Evolutionary conservation across 2,329 filamentous ascomycete species (phyloP).

Genomic region (Pseudocercospora vitis): DNA sequence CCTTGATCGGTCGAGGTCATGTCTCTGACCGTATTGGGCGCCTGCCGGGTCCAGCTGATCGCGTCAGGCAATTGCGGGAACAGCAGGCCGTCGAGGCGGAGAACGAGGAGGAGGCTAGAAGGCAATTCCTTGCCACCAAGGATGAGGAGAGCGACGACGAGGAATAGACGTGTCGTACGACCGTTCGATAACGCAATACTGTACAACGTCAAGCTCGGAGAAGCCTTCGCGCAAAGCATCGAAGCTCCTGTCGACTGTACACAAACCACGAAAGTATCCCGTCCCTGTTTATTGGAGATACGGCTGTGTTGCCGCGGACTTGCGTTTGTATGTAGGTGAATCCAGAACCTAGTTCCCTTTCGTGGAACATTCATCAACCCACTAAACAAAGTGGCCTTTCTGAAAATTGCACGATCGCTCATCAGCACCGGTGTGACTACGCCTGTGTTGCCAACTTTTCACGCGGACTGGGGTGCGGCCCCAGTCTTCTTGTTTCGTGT

Average conservation of each 20-base stretch:
- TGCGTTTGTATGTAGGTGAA: neutral
- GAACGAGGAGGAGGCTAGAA: constrained; percentile 37
- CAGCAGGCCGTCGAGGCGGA: constrained; percentile 32
- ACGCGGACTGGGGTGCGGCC: too few relatives aligned
- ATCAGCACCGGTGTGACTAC: neutral
- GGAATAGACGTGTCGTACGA: constrained; percentile 24
- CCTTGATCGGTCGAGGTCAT: constrained; percentile 77
- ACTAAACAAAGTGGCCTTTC: neutral
- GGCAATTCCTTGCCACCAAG: constrained; percentile 32
- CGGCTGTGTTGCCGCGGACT: neutral
- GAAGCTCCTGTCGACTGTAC: neutral
- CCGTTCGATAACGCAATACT: neutral
- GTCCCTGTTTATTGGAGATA: neutral
- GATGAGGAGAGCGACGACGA: constrained; percentile 36
- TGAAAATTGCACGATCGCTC: neutral
- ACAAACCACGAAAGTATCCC: neutral
- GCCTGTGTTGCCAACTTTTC: too few relatives aligned
- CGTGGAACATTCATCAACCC: neutral
- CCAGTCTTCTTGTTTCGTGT: neutral
- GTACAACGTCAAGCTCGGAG: too few relatives aligned
- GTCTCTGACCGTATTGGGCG: constrained; percentile 59
- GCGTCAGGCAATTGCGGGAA: constrained; percentile 51
- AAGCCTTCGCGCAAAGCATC: neutral
- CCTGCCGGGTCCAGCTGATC: constrained; percentile 47
- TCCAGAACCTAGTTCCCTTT: neutral